Evolutionary conservation across 352 stramenopile genomes (phyloP).

Genomic region (Globisporangium heterothallicum): DNA sequence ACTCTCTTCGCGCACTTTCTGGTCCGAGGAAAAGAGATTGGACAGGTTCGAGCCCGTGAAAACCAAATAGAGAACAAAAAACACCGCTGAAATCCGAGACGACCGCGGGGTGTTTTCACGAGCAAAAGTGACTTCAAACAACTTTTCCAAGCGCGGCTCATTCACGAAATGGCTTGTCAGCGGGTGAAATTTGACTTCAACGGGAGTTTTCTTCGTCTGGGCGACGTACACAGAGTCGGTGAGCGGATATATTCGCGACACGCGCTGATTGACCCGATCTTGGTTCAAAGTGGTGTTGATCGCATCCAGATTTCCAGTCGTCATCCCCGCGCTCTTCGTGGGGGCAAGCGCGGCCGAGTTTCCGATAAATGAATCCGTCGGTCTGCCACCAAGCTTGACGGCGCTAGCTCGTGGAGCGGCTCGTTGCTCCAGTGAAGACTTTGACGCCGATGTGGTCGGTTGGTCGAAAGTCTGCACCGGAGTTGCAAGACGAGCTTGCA

Average conservation of each 20-base stretch:
- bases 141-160: constrained; percentile 62
- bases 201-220: constrained; percentile 68
- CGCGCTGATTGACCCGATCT: constrained; percentile 56
- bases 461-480: constrained; percentile 10
- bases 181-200: constrained; percentile 75
- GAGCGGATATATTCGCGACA: constrained; percentile 71
- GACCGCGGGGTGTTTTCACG: constrained; percentile 67
- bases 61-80: constrained; percentile 67
- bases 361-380: constrained; percentile 3
- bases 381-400: not conserved
- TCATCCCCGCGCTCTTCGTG: not conserved
- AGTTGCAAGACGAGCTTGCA: constrained; percentile 10
- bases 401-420: not conserved
- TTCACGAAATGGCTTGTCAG: constrained; percentile 70
- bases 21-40: constrained; percentile 60
- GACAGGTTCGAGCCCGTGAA: constrained; percentile 70
- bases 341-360: not conserved
- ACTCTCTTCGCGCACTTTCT: constrained; percentile 40
- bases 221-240: constrained; percentile 64
- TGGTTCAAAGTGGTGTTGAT: constrained; percentile 39
- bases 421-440: constrained; percentile 1
- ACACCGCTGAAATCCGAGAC: constrained; percentile 51
- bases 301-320: constrained; percentile 4
- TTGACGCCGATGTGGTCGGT: not conserved
- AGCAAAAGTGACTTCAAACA: constrained; percentile 81